phyloP scores from a whole-genome alignment of 768 basidiomycete genomes.

The Tulasnella calospora region DNA sequence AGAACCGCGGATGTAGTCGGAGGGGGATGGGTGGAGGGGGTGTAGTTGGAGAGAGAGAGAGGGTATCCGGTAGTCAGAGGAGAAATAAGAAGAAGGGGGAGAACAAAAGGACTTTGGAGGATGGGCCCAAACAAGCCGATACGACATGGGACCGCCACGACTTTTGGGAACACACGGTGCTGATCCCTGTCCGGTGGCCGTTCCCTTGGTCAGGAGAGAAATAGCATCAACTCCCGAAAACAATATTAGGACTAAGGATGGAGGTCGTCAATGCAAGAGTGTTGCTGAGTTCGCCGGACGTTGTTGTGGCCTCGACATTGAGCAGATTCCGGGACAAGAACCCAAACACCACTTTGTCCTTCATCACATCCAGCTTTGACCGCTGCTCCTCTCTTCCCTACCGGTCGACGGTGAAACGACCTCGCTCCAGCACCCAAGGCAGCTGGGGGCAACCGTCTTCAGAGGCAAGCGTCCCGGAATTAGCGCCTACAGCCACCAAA shows the following conservation, averaged over 20 bases:
- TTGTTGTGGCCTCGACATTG: background rate
- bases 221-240: background rate
- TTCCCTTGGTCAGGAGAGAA: constrained; percentile 4
- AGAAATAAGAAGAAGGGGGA: constrained; percentile 18
- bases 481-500: background rate
- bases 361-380: background rate
- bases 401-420: background rate
- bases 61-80: constrained; percentile 7
- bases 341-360: constrained; percentile 6
- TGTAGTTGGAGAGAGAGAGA: constrained; percentile 6
- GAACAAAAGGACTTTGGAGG: constrained; percentile 25
- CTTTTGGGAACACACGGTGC: background rate
- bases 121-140: constrained; percentile 21
- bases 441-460: background rate
- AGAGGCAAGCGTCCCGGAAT: background rate
- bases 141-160: constrained; percentile 20
- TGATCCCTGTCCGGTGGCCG: constrained; percentile 6
- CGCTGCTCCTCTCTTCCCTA: background rate
- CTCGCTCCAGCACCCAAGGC: background rate
- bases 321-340: background rate
- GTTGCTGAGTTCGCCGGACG: background rate
- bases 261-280: background rate
- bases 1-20: background rate
- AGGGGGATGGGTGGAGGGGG: constrained; percentile 16
- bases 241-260: background rate